Base-by-base conservation (phyloP, 352 stramenopile species). In the Thalassiosira livingstoniorum region DNA sequence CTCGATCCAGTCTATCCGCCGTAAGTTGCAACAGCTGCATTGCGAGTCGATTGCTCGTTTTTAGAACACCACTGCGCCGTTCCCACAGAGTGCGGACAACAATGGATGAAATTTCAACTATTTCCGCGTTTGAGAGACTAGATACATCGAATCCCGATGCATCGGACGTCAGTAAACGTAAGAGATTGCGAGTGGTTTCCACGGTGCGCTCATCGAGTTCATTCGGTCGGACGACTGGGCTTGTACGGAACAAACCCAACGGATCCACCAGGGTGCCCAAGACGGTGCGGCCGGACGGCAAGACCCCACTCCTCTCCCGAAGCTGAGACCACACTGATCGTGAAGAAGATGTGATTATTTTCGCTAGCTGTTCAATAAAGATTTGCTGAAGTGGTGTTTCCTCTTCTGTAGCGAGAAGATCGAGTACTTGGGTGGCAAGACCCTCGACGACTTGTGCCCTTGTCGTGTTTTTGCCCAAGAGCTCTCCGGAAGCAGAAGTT, bases 311-410 rank as follows among this genome's bases (percentile, higher is more conserved):
- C 29, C 79, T 66, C 68, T 92, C 80, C 39, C 86, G 66, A 4
- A 92, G 37, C 18, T 89, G 42, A 10, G 86, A 88, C 83, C 86
- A 93, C 7, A 90, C 64, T 27, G 83, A 91, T 54, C 91, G 65
- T 55, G 80, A 78, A 29, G 75, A 87, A 10, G 89, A 78, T 2
- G 83, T 74, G 25, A 92, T 87, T 62, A 95, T 92, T 63, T 95
- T 95, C 1, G 87, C 88, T 23, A 94, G 31, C 67, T 95, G 91
- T 43, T 95, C 91, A 51, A 95, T 82, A 37, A 95, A 83, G 45
- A 95, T 93, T 42, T 75, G 45, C 66, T 94, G 88, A 0, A 95
- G 60, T 21, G 91, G 91, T 10, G 86, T 92, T 65, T 93, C 89
- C 61, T 94, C 90, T 57, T 94, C 89, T 4, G 89, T 87, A 27